Conservation (phyloP, 2,329 filamentous ascomycete genomes). For the Onygenales sp. region DNA sequence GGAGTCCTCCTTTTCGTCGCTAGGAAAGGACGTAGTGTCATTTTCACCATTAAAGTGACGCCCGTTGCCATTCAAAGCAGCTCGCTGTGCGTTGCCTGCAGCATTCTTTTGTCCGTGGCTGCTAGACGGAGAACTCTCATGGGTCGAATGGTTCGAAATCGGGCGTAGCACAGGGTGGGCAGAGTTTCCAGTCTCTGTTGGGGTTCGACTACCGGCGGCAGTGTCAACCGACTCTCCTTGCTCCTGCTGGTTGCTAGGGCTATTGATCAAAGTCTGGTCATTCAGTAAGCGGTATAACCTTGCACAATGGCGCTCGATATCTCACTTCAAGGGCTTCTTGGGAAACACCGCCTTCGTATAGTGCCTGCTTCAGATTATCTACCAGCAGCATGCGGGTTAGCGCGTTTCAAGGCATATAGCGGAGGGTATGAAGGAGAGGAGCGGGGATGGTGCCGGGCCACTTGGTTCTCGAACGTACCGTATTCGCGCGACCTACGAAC, state of each 20-base stretch:
- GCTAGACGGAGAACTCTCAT: background rate
- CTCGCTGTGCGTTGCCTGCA: background rate
- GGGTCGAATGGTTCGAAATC: background rate
- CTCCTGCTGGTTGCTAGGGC: slow-evolving; percentile 1
- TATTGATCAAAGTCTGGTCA: slow-evolving; percentile 8
- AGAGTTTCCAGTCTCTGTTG: background rate
- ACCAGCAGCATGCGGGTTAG: slow-evolving; percentile 1
- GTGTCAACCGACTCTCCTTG: background rate
- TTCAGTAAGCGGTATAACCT: slow-evolving; percentile 8
- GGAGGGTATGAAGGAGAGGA: background rate
- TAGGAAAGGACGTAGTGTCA: slow-evolving; percentile 15
- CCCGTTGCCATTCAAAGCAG: background rate
- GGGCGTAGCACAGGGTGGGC: background rate
- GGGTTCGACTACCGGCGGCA: background rate
- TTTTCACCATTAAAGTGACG: slow-evolving; percentile 15
- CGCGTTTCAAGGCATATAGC: background rate
- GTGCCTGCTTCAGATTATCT: slow-evolving; percentile 40
- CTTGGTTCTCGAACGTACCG: slow-evolving; percentile 13
- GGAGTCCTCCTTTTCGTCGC: slow-evolving; percentile 18
- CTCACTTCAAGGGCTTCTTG: slow-evolving; percentile 40
- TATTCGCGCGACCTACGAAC: slow-evolving; percentile 19
- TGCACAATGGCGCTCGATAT: slow-evolving; percentile 3
- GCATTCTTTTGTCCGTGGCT: background rate
- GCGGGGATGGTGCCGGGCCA: background rate
- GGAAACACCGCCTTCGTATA: slow-evolving; percentile 43